Base-by-base conservation (phyloP, 352 stramenopile species). In the Phytophthora citrophthora region DNA sequence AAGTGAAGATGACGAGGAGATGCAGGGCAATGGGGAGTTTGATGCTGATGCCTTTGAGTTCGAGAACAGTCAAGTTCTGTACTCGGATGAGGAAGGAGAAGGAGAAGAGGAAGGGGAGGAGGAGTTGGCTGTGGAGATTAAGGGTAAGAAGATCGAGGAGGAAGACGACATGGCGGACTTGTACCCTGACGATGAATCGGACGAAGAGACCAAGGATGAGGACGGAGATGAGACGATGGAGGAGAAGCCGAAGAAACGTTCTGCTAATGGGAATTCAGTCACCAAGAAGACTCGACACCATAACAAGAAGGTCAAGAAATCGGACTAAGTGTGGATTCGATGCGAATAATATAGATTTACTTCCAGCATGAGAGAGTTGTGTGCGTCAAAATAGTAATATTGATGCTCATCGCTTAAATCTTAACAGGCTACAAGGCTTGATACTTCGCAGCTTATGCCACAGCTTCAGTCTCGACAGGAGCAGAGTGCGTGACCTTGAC, bases 21-120 rank as follows among this genome's bases (percentile, higher is more conserved):
- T 50, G 59, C 45, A 62, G 23, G 43, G n/a, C 26, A 48, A 47
- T n/a, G 70, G 49, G 12, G 83, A 87, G 5, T 94, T 94, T 58
- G 74, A 94, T 50, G 86, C 86, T 4, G 89, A 94, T 38, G 79
- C 75, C 9, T 94, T 94, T 47, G 86, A 94, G 75, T 90, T 93
- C 61, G 76, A 89, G 61, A 90, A 94, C 59, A 75, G 77, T 34
- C 81, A 94, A 53, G 72, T 91, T 13, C 55, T 94, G 18, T 84
- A 82, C 49, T 88, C 83, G 29, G 86, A 94, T 38, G 74, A 86
- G 2, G 84, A 94, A 16, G 72, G 80, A 0, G 79, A 20, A 20
- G 20, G 2, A 20, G 72, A 81, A 0, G 79, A 81, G 13, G 78
- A 79, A 5, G 72, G 11, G 6, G 60, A 62, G 1, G 52, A 76